phyloP scores from a whole-genome alignment of 257 asterid species.

The Przewalskia tangutica region DNA sequence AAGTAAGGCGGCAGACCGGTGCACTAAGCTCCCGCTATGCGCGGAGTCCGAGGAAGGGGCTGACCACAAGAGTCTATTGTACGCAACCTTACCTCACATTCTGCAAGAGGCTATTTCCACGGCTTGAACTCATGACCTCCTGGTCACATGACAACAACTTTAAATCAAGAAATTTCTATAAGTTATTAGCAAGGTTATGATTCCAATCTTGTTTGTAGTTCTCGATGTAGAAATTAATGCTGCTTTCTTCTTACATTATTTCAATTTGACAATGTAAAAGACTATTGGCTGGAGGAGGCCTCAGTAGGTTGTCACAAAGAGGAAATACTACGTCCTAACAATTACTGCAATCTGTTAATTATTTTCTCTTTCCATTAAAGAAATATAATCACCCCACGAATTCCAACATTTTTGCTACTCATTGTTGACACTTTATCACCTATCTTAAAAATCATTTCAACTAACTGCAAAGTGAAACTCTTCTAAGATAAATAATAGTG shows the following conservation, averaged over 20 bases:
- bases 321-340: not conserved
- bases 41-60: no score
- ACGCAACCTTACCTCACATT: no score
- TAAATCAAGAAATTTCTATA: not conserved
- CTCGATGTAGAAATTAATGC: not conserved
- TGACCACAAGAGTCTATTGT: no score
- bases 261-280: not conserved
- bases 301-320: not conserved
- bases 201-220: not conserved
- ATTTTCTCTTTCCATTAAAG: not conserved
- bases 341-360: not conserved
- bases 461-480: not conserved
- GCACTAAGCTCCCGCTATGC: no score
- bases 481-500: not conserved
- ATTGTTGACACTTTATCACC: not conserved
- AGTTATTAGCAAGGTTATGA: not conserved
- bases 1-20: no score
- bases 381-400: not conserved
- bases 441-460: not conserved
- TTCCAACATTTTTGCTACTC: not conserved
- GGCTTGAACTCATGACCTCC: no score
- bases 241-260: conserved; percentile 20
- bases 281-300: not conserved
- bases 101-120: no score
- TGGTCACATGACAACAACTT: no score